Conservation (phyloP, 371 early-diverging fungal species). For the Dichotomocladium elegans region DNA sequence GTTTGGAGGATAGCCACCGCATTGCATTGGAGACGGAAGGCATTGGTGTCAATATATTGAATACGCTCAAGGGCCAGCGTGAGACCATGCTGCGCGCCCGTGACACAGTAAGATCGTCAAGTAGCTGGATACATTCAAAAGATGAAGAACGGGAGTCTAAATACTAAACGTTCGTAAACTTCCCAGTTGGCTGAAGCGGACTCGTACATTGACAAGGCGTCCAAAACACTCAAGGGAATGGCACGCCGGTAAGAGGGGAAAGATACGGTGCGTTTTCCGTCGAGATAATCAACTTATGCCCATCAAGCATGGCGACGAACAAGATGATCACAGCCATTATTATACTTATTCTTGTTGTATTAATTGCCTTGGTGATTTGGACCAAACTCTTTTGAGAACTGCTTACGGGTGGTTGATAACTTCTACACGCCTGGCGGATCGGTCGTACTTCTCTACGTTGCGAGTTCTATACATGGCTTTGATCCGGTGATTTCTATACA, state of each 20-base stretch:
- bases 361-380: slow-evolving; percentile 83
- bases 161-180: neutral
- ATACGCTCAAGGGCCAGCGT: slow-evolving; percentile 80
- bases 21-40: slow-evolving; percentile 90
- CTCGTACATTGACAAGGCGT: slow-evolving; percentile 83
- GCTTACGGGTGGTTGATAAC: too few relatives aligned
- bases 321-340: slow-evolving; percentile 87
- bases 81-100: slow-evolving; percentile 87
- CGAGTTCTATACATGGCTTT: too few relatives aligned
- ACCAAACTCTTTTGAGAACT: slow-evolving; percentile 60
- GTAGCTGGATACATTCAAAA: too few relatives aligned
- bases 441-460: too few relatives aligned
- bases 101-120: slow-evolving; percentile 68
- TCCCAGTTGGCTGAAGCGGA: slow-evolving; percentile 84
- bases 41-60: slow-evolving; percentile 80
- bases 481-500: too few relatives aligned
- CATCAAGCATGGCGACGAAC: slow-evolving; percentile 84
- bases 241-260: slow-evolving; percentile 71
- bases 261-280: neutral
- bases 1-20: slow-evolving; percentile 86
- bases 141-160: neutral
- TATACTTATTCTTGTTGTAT: slow-evolving; percentile 72
- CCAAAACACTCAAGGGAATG: slow-evolving; percentile 87
- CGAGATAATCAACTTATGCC: neutral
- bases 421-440: too few relatives aligned